A percentile compares a stretch with the other conserved stretches of the same genome.
phyloP scores from a whole-genome alignment of 2,329 filamentous ascomycete species.

The Tolypocladium nubicola region DNA sequence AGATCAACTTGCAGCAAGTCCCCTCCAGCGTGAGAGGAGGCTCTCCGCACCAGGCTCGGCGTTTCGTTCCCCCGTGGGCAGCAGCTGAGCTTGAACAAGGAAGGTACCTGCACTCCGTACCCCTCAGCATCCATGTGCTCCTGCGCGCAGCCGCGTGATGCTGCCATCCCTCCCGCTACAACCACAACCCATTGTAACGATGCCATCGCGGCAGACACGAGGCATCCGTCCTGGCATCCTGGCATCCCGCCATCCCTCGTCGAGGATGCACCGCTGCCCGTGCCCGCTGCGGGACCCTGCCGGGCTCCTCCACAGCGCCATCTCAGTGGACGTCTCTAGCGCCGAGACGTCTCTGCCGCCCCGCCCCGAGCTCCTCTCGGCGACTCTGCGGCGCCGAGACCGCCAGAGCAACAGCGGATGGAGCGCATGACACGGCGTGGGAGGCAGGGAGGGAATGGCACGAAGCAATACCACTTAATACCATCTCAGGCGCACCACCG shows the following conservation, averaged over 20 bases:
- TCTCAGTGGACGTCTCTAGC: background rate
- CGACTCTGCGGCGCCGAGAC: background rate
- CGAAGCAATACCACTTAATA: background rate
- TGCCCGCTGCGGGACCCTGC: background rate
- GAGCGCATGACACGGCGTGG: background rate
- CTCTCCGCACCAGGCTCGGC: background rate
- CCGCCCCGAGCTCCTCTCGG: background rate
- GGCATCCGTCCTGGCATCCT: background rate
- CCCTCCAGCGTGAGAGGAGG: background rate
- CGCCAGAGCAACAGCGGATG: background rate
- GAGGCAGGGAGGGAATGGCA: background rate
- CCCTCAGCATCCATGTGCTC: background rate
- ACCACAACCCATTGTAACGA: background rate
- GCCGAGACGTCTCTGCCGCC: background rate
- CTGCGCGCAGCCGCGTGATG: background rate
- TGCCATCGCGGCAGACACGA: background rate
- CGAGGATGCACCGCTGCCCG: background rate
- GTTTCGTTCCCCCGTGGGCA: background rate
- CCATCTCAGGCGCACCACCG: background rate
- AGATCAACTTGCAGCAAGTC: background rate
- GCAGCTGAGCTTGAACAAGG: background rate
- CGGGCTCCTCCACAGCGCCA: background rate
- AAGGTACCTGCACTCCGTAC: too few species aligned
- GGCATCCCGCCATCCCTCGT: background rate
- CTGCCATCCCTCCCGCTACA: background rate